phyloP scores from a whole-genome alignment of 1,284 basidiomycete genomes.

The Leccinum subrobustum region DNA sequence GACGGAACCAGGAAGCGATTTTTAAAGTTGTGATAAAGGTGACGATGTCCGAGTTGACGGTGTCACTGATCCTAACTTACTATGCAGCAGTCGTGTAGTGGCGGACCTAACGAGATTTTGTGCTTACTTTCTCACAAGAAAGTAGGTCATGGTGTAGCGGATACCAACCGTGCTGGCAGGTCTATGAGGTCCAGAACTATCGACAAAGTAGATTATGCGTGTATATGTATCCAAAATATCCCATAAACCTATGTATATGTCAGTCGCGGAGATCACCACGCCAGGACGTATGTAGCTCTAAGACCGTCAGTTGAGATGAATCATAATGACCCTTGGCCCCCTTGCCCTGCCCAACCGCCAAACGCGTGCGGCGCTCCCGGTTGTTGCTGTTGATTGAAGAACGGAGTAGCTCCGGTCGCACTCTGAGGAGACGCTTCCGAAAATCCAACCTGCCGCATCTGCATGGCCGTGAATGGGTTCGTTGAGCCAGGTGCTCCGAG shows the following conservation, averaged over 20 bases:
- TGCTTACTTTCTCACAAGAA: not conserved
- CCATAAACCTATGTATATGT: not conserved
- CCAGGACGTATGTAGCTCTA: not conserved
- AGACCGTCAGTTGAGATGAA: not conserved
- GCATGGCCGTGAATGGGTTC: slow-evolving; percentile 24
- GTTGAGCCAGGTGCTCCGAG: not conserved
- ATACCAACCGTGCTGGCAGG: not conserved
- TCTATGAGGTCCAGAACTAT: not conserved
- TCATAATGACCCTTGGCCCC: slow-evolving; percentile 18
- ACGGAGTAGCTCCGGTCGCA: slow-evolving; percentile 10
- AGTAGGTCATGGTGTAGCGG: too few relatives aligned
- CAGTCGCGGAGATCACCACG: not conserved
- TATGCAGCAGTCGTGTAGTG: not conserved
- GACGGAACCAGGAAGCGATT: not conserved
- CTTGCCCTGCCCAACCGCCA: slow-evolving; percentile 18
- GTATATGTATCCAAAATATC: slow-evolving; percentile 2
- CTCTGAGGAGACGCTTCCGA: slow-evolving; percentile 10
- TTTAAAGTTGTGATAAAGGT: slow-evolving; percentile 1
- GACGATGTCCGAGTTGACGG: not conserved
- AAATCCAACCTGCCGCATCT: slow-evolving; percentile 13
- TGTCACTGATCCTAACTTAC: not conserved
- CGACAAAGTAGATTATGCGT: not conserved
- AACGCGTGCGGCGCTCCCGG: slow-evolving; percentile 7
- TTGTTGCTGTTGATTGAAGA: slow-evolving; percentile 17
- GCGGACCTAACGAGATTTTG: not conserved